Conservation (phyloP, 2,329 filamentous ascomycete genomes). For the Tolypocladium inflatum region DNA sequence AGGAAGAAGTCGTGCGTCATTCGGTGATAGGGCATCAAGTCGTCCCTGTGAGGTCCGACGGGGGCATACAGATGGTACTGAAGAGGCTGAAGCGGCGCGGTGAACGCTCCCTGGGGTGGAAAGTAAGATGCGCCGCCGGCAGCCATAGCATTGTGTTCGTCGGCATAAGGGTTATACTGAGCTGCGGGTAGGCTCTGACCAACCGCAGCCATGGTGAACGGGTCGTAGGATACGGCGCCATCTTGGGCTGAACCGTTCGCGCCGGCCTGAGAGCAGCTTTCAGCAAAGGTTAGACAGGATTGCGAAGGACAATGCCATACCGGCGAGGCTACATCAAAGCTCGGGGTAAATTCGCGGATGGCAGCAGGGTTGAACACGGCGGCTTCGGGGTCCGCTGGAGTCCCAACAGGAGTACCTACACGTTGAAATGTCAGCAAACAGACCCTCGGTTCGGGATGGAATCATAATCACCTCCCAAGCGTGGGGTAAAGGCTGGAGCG, state of each 20-base stretch:
- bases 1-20: constrained; percentile 88
- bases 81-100: constrained; percentile 51
- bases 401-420: constrained; percentile 20
- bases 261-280: constrained; percentile 17
- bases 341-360: constrained; percentile 51
- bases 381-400: constrained; percentile 32
- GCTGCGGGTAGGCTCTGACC: constrained; percentile 39
- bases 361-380: constrained; percentile 45
- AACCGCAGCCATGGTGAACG: constrained; percentile 52
- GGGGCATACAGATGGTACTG: constrained; percentile 93
- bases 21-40: constrained; percentile 75
- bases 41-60: constrained; percentile 71
- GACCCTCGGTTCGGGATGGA: not conserved
- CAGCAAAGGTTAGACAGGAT: not conserved
- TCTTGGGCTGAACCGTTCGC: constrained; percentile 42
- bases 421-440: not conserved
- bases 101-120: constrained; percentile 43
- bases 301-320: constrained; percentile 16
- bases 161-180: constrained; percentile 67
- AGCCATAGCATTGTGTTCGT: constrained; percentile 54
- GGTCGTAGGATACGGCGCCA: constrained; percentile 40
- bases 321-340: constrained; percentile 41
- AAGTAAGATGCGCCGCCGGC: constrained; percentile 57
- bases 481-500: constrained; percentile 76
- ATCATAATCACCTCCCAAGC: constrained; percentile 32